Base-by-base conservation (phyloP, 106 monocot species). In the Amphibolis antarctica region DNA sequence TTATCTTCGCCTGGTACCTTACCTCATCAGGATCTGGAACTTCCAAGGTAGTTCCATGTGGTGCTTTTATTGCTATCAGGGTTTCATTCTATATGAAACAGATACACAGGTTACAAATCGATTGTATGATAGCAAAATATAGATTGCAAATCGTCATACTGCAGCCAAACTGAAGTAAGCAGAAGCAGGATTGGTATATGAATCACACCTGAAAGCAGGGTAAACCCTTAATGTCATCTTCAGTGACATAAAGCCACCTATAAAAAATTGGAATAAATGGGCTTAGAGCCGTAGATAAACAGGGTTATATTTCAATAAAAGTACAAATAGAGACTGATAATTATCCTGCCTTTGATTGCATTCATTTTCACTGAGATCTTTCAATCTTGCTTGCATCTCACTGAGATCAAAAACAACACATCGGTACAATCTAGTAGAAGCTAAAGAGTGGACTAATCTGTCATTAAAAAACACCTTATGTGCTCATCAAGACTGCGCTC, bases 1-100 rank as follows among this genome's bases (percentile, higher is more conserved):
- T 55, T 46, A 46, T 46, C 0, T 24, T 42, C 18, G 25, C 22
- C 10, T 63, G 17, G 46, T 15, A 13, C 50, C 44, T 14, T 72
- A 89, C 93, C 86, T 86, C 93, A 30, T 94, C 89, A 44, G 93
- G 93, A 82, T 89, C 83, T 52, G 93, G 93, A 45, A 94, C 93
- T 77, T 94, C 93, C 42, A 94, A 59, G 22, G 93, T 83, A 59
- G 93, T 89, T 26, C 93, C 93, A 69, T 82, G 89, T 44, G 93
- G 93, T 23, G 89, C 93, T 86, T 94, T 89, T 42, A 94, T 86
- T 77, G 93, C 93, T 47, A 94, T 86, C 31, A 94, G 49, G 23
- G 89, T 89, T 75, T 89, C 74, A 71, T 94, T 89, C 93, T 94
- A 68, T 31, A 71, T 42, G 53, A 46, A 71, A 26, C 56, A 20